A percentile compares a stretch with the other conserved stretches of the same genome.
phyloP scores from a whole-genome alignment of 2,329 filamentous ascomycete species.

The Alternaria sp. region DNA sequence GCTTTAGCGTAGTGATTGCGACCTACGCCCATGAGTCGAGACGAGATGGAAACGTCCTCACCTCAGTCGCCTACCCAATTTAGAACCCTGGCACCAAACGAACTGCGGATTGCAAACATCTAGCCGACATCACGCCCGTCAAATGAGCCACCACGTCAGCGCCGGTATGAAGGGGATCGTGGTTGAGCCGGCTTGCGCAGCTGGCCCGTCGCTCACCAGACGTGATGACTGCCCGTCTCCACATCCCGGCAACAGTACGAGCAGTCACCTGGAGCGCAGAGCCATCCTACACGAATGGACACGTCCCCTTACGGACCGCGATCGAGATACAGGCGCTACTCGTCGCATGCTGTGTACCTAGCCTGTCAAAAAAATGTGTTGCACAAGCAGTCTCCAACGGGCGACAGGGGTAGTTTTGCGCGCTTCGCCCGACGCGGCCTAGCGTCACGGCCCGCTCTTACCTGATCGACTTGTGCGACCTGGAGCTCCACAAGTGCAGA shows the following conservation, averaged over 20 bases:
- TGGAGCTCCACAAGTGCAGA: constrained; percentile 18
- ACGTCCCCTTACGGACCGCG: constrained; percentile 14
- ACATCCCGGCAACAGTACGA: constrained; percentile 11
- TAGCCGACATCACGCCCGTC: background rate
- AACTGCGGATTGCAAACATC: constrained; percentile 6
- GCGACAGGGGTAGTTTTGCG: constrained; percentile 27
- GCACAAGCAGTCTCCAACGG: constrained; percentile 35
- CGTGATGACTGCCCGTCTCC: constrained; percentile 15
- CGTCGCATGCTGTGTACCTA: constrained; percentile 30
- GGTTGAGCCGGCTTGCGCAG: constrained; percentile 3
- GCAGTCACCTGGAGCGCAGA: constrained; percentile 14
- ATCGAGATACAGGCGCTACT: constrained; percentile 28
- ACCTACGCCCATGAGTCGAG: constrained; percentile 13
- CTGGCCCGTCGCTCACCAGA: constrained; percentile 9
- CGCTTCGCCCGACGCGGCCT: constrained; percentile 22
- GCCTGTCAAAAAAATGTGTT: constrained; percentile 34
- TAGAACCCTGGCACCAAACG: constrained; percentile 1
- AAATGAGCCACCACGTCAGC: constrained; percentile 7
- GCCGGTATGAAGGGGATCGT: background rate
- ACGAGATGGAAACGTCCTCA: constrained; percentile 4
- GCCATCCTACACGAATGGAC: constrained; percentile 24
- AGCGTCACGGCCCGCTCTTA: constrained; percentile 37
- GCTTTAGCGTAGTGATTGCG: constrained; percentile 14
- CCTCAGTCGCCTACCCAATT: constrained; percentile 3
- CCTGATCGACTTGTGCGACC: constrained; percentile 33